Conservation (phyloP, 2,329 filamentous ascomycete genomes). For the Fusarium liriodendri region DNA sequence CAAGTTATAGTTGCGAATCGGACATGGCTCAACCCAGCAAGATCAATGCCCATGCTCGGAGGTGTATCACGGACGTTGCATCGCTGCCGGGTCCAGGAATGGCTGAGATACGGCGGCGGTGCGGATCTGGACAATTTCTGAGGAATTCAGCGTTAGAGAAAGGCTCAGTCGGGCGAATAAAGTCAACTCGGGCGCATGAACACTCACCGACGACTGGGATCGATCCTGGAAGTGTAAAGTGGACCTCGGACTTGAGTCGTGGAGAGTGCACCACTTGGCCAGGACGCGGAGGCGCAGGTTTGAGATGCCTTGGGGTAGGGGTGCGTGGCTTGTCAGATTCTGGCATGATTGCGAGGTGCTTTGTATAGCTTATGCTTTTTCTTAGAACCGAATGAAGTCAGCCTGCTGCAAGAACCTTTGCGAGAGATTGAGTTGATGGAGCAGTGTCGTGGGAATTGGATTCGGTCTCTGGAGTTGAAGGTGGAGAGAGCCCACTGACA, state of each 20-base stretch:
- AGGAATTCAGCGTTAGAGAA: slow-evolving; percentile 1
- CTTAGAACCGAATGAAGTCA: neutral
- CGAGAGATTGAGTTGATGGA: neutral
- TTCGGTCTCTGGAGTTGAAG: neutral
- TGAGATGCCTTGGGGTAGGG: slow-evolving; percentile 39
- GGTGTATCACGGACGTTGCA: slow-evolving; percentile 27
- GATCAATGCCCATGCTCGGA: neutral
- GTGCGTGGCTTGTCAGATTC: slow-evolving; percentile 19
- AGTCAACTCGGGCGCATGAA: neutral
- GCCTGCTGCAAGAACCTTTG: neutral
- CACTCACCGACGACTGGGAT: slow-evolving; percentile 42
- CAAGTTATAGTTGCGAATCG: slow-evolving; percentile 3
- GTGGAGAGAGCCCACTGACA: neutral
- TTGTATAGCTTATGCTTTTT: neutral
- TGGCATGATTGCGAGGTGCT: slow-evolving; percentile 27
- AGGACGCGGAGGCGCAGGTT: slow-evolving; percentile 38
- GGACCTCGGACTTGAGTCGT: slow-evolving; percentile 43
- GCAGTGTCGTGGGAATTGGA: neutral
- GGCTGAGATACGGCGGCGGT: slow-evolving; percentile 47
- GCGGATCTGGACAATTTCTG: slow-evolving; percentile 45
- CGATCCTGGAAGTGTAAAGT: slow-evolving; percentile 44
- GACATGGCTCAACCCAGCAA: neutral
- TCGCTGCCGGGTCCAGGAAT: slow-evolving; percentile 48
- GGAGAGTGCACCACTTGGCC: slow-evolving; percentile 41
- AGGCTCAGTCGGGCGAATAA: neutral